Percentiles rank a stretch among this genome's conserved stretches.
Conservation (phyloP, 2,329 filamentous ascomycete genomes). For the Corniculantispora saksenae region DNA sequence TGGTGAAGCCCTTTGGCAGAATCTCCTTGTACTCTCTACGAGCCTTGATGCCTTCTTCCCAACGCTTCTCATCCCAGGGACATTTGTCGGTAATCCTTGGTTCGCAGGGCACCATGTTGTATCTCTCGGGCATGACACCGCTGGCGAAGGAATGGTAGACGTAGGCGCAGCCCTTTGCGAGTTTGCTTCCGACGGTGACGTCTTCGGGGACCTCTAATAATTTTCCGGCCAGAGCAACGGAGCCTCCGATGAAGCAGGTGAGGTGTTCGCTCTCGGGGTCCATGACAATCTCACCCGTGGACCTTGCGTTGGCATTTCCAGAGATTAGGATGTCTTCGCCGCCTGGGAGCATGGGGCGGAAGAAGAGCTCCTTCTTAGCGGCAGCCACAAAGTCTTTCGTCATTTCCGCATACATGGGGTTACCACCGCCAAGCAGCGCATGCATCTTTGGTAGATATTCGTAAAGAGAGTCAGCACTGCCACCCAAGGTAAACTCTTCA, state of each 20-base stretch:
- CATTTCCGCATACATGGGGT: conserved; percentile 55
- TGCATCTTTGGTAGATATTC: conserved; percentile 48
- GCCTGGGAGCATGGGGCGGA: conserved; percentile 59
- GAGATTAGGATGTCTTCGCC: conserved; percentile 58
- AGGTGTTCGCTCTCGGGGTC: conserved; percentile 46
- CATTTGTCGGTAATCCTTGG: conserved; percentile 31
- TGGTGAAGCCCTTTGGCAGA: conserved; percentile 56
- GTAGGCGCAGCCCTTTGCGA: conserved; percentile 55
- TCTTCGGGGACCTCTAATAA: conserved; percentile 44
- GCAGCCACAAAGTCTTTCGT: conserved; percentile 54
- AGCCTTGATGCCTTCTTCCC: conserved; percentile 22
- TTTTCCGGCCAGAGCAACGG: conserved; percentile 50
- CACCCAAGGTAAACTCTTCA: conserved; percentile 38
- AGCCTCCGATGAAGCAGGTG: conserved; percentile 53
- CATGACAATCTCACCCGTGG: conserved; percentile 23
- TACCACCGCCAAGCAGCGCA: conserved; percentile 56
- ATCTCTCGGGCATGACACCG: conserved; percentile 56
- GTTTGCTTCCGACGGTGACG: conserved; percentile 44
- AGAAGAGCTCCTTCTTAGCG: conserved; percentile 58
- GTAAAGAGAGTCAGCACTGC: conserved; percentile 43
- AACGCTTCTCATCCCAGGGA: conserved; percentile 33
- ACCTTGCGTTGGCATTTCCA: conserved; percentile 35
- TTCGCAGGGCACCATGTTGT: conserved; percentile 44
- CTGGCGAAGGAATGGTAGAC: conserved; percentile 48
- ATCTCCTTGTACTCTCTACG: conserved; percentile 20